These are phyloP conservation scores for Arctium lappa DNA, from an alignment of 129 eudicot species.

Conservation along the genomic window DNA sequence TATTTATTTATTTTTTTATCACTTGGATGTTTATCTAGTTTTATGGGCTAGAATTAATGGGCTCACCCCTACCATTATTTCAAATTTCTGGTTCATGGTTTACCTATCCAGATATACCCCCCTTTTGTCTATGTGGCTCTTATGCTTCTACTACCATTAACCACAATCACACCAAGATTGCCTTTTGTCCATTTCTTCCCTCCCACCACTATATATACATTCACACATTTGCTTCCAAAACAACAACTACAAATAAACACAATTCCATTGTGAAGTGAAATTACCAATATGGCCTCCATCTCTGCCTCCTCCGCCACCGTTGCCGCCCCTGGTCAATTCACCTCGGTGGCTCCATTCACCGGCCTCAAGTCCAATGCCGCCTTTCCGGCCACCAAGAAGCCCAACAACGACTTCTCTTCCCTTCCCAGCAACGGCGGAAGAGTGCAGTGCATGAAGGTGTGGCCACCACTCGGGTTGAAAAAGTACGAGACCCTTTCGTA, in stretches of 20 bases:
- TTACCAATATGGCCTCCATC: slow-evolving; percentile 10
- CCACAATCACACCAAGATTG: not conserved
- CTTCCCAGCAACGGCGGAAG: slow-evolving; percentile 36
- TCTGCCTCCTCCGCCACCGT: slow-evolving; percentile 23
- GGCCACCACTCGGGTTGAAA: slow-evolving; percentile 39
- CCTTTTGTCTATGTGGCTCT: not conserved
- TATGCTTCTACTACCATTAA: not conserved
- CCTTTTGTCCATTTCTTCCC: not conserved
- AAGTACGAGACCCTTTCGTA: slow-evolving; percentile 24
- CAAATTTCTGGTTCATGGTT: not conserved
- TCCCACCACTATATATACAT: not conserved
- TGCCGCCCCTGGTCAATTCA: slow-evolving; percentile 25
- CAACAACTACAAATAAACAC: not conserved
- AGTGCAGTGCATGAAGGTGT: slow-evolving; percentile 50
- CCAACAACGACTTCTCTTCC: slow-evolving; percentile 11
- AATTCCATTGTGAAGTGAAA: slow-evolving; percentile 3
- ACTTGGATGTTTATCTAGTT: not conserved
- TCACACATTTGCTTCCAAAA: not conserved
- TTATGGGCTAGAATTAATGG: not conserved
- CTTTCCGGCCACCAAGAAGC: slow-evolving; percentile 28
- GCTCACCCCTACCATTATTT: not conserved
- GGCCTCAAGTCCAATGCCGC: slow-evolving; percentile 37
- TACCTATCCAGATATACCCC: not conserved
- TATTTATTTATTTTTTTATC: too few relatives aligned
- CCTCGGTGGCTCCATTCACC: slow-evolving; percentile 39